phyloP scores from a whole-genome alignment of 306 rosid genomes.

The Myrica gale region DNA sequence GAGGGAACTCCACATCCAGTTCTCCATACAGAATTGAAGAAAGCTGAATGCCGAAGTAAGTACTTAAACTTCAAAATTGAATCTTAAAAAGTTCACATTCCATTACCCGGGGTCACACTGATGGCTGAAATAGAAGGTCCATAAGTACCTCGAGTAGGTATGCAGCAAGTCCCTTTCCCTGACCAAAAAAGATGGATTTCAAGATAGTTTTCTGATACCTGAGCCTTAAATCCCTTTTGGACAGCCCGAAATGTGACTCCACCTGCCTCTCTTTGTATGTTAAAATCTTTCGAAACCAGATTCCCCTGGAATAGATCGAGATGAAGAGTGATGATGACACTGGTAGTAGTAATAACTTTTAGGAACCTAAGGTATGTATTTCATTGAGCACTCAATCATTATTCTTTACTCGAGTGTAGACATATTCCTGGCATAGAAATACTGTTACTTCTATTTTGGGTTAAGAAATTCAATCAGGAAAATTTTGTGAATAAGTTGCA shows the following conservation, averaged over 20 bases:
- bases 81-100: neutral
- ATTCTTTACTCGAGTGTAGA: neutral
- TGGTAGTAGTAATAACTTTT: neutral
- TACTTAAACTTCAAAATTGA: conserved; percentile 1
- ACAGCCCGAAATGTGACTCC: conserved; percentile 45
- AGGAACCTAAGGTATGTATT: neutral
- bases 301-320: conserved; percentile 41
- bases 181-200: conserved; percentile 89
- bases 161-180: conserved; percentile 85
- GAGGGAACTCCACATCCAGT: neutral
- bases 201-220: conserved; percentile 54
- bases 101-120: conserved; percentile 67
- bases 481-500: neutral
- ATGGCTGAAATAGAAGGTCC: conserved; percentile 82
- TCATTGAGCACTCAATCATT: neutral
- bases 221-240: conserved; percentile 32
- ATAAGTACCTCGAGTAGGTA: conserved; percentile 57
- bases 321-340: neutral
- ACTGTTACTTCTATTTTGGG: neutral
- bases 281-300: conserved; percentile 60
- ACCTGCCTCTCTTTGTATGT: conserved; percentile 63
- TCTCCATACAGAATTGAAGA: neutral
- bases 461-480: neutral
- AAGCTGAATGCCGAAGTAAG: neutral
- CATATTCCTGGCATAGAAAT: neutral